Base-by-base conservation (phyloP, 2,329 filamentous ascomycete species). In the Fusarium foetens region DNA sequence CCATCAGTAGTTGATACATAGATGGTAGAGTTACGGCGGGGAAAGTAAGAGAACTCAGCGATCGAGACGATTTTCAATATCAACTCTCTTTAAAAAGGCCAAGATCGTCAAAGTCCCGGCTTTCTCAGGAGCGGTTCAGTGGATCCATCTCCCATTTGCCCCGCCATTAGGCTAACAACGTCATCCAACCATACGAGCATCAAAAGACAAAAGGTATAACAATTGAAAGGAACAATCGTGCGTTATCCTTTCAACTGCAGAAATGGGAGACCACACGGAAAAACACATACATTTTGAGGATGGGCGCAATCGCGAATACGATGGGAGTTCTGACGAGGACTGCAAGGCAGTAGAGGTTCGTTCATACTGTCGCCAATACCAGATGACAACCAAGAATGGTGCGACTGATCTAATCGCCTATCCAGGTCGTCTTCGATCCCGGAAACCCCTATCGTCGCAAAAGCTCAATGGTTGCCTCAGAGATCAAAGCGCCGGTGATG, bases 401-500 rank as follows among this genome's bases (percentile, higher is more conserved):
- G 46, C 45, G 19, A 31, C 66, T 68, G 48, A 68, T 64, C 63
- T 41, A 21, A 35, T 46, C 51, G 27, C 60, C 29, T 33, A 45
- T 45, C 31, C 48, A 89, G 88, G 89, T 92, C 54, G 85, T 89
- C 27, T 92, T 92, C 75, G 90, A 92, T 68, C 81, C 87, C 3
- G 81, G 85, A 42, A 91, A 88, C 71, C 85, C 86, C 0, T 90
- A 91, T 75, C 87, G 90, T 27, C 87, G 90, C 65, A 92, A 92
- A 81, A 91, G 89, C 76, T 92, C 90, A 17, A 84, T 92, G 53
- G 87, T 91, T 17, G 79, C 84, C 8, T 82, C 83, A 53, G 88
- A 91, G 35, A 76, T 82, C 6, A 75, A 81, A 21, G 70, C 77
- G 12, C 83, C 84, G 9, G 72, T 82, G 39, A 75, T 68, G 52